These are phyloP conservation scores for Yamadazyma atlantica DNA, from an alignment of 1,139 yeast species.

Conservation along the genomic window DNA sequence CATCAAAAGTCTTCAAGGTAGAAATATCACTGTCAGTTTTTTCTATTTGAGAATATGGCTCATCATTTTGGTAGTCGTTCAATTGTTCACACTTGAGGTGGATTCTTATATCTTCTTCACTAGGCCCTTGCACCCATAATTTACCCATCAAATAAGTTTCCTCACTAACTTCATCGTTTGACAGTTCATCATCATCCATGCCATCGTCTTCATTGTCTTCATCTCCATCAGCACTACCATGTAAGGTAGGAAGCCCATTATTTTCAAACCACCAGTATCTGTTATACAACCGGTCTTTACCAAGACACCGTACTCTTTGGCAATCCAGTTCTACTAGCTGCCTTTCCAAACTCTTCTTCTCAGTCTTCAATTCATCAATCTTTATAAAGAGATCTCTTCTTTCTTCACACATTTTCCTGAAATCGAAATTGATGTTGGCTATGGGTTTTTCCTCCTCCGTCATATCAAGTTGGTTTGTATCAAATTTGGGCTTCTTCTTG, in stretches of 20 bases:
- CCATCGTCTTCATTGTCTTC: conserved; percentile 38
- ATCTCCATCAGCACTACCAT: conserved; percentile 37
- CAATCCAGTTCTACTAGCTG: conserved; percentile 66
- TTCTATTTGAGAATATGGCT: not conserved
- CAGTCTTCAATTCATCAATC: conserved; percentile 44
- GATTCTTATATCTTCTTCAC: conserved; percentile 53
- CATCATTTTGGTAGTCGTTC: conserved; percentile 7
- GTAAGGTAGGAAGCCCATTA: conserved; percentile 71
- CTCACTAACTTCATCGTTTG: conserved; percentile 40
- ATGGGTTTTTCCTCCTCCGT: conserved; percentile 50
- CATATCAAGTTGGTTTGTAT: conserved; percentile 40
- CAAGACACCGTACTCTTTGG: conserved; percentile 75
- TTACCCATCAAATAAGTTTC: conserved; percentile 83
- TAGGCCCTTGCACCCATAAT: conserved; percentile 93
- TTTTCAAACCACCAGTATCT: conserved; percentile 96
- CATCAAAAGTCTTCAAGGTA: conserved; percentile 4
- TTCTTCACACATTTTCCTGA: conserved; percentile 42
- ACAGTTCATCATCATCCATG: conserved; percentile 34
- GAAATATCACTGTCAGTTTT: conserved; percentile 2
- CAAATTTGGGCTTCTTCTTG: conserved; percentile 29
- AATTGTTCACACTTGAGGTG: conserved; percentile 15
- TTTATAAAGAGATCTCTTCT: conserved; percentile 40
- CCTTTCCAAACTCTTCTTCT: conserved; percentile 53
- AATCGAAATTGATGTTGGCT: conserved; percentile 46
- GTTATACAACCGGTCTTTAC: conserved; percentile 81